phyloP scores from a whole-genome alignment of 306 rosid species.

The Urtica urens region DNA sequence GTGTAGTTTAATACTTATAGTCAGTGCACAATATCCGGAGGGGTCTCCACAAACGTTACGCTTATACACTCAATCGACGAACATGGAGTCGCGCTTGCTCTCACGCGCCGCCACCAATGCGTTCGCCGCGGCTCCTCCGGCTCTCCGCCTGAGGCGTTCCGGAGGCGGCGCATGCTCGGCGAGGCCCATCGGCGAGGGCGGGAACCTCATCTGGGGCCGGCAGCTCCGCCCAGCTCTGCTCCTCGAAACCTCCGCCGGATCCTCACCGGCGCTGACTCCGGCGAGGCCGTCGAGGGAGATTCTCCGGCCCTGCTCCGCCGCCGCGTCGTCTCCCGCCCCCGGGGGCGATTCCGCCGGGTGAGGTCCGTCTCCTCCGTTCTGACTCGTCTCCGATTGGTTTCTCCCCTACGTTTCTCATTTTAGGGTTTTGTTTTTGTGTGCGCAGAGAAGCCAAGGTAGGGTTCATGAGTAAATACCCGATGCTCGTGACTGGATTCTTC shows the following conservation, averaged over 20 bases:
- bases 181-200: slow-evolving; percentile 50
- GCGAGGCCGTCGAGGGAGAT: slow-evolving; percentile 30
- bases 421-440: background rate
- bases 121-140: slow-evolving; percentile 31
- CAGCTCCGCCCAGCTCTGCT: slow-evolving; percentile 75
- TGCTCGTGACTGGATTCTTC: slow-evolving; percentile 39
- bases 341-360: slow-evolving; percentile 99
- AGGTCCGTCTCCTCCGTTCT: slow-evolving; percentile 95
- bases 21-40: background rate
- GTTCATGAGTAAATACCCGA: slow-evolving; percentile 34
- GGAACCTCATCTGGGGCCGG: slow-evolving; percentile 77
- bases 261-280: slow-evolving; percentile 19
- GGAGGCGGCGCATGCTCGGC: slow-evolving; percentile 27
- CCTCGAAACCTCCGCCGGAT: slow-evolving; percentile 32
- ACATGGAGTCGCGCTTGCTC: slow-evolving; percentile 84
- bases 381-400: slow-evolving; percentile 19
- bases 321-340: slow-evolving; percentile 67
- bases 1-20: background rate
- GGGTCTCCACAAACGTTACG: background rate
- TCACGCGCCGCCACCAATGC: slow-evolving; percentile 86
- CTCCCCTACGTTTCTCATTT: too few relatives aligned
- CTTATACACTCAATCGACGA: background rate
- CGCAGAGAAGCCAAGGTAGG: slow-evolving; percentile 61
- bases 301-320: slow-evolving; percentile 43
- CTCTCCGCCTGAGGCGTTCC: slow-evolving; percentile 27